Percentiles rank a stretch among this genome's conserved stretches.
Conservation (phyloP, 1,284 basidiomycete genomes). For the Tilletia walkeri region DNA sequence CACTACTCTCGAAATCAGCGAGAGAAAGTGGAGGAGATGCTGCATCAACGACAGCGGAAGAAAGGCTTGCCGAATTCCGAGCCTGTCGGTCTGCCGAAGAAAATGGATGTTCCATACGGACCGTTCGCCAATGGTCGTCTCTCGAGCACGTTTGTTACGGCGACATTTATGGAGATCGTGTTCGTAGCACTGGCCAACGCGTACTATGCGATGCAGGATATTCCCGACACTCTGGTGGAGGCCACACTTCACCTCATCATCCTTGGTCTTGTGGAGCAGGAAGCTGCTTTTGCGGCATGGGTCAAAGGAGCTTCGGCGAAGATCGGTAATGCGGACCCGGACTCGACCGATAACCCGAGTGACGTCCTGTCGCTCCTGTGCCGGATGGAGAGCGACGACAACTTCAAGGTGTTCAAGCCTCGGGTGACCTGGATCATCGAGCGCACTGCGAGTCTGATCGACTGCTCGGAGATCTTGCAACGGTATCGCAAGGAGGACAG, state of each 20-base stretch:
- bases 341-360: slow-evolving; percentile 6
- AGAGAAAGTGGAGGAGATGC: slow-evolving; percentile 82
- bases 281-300: slow-evolving; percentile 27
- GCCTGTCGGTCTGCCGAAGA: slow-evolving; percentile 23
- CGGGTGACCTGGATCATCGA: slow-evolving; percentile 46
- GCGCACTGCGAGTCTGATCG: slow-evolving; percentile 22
- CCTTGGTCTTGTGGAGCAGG: slow-evolving; percentile 41
- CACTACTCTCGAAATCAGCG: slow-evolving; percentile 93
- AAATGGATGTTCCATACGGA: slow-evolving; percentile 26
- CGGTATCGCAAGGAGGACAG: not conserved
- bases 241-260: slow-evolving; percentile 68
- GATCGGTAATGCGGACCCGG: not conserved
- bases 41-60: slow-evolving; percentile 71
- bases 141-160: slow-evolving; percentile 28
- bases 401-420: slow-evolving; percentile 39
- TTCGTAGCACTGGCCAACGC: slow-evolving; percentile 35
- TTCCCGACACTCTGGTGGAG: slow-evolving; percentile 78
- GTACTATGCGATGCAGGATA: slow-evolving; percentile 24
- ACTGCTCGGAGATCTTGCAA: not conserved
- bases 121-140: slow-evolving; percentile 25
- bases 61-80: slow-evolving; percentile 59
- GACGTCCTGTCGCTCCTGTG: slow-evolving; percentile 38
- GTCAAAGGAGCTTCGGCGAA: not conserved
- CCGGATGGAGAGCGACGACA: slow-evolving; percentile 31
- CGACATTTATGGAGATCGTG: slow-evolving; percentile 36